Base-by-base conservation (phyloP, 176 grass and related monocot species). In the sorghum (Sorghum bicolor) region DNA sequence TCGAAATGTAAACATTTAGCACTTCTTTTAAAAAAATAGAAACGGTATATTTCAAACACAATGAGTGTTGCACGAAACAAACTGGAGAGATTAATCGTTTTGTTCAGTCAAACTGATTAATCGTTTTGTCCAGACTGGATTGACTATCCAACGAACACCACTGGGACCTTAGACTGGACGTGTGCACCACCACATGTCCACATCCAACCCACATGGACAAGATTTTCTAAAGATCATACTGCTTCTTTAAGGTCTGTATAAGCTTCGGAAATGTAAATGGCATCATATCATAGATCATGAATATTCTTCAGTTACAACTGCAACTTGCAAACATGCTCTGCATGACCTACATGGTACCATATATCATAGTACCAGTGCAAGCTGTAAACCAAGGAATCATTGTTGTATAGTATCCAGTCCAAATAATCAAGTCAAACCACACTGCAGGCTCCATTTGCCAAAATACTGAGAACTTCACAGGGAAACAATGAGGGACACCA, bases 261-360 rank as follows among this genome's bases (percentile, higher is more conserved):
- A 11, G 30, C 67, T 79, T 30, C 33, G 70, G 62, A 71, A 1
- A 57, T n/a, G 52, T 20, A 57, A 57, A 57, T 57, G 52, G 52
- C 64, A 76, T 41, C 64, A 45, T n/a, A 82, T 37, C 72, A 53
- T 32, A 67, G 15, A 75, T 44, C 38, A 85, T 44, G 45, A 31
- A 69, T 64, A 79, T 70, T 69, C 28, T 29, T 37, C 36, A 31
- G 45, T 30, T 29, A 45, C 67, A 30, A 74, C 33, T 25, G 63
- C 77, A 80, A 67, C 43, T 67, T 67, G 41, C 64, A 50, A 80
- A 86, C 84, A 87, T 87, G 88, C 38, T 37, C 61, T 40, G 38
- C 84, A 80, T 38, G 75, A 87, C 52, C 67, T 68, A 2, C 72
- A 85, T 29, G 13, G 8, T 33, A 38, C 31, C 32, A 32, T 33